Base-by-base conservation (phyloP, 2,329 filamentous ascomycete genomes). In the Annulohypoxylon truncatum region DNA sequence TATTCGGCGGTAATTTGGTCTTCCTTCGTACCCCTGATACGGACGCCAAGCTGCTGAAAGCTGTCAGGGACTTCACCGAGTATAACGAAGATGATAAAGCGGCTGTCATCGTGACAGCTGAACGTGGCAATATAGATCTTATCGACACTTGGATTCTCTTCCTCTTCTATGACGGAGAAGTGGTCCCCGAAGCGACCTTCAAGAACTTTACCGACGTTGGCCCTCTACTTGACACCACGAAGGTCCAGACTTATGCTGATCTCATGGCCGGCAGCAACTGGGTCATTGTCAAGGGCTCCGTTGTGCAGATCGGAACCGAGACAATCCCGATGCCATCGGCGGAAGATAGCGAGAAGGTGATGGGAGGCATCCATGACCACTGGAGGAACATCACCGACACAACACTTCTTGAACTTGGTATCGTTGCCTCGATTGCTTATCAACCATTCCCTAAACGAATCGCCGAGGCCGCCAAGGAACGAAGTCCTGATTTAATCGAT, bases 91-190 rank as follows among this genome's bases (percentile, higher is more conserved):
- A 90, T 67, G 79, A 84, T 68, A 87, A 87, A 73, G 88, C 87
- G 0, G 86, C 83, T 4, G 82, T 90, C 42, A 89, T 90, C 64
- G 78, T 85, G 28, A 89, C 86, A 0, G 81, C 82, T 3, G 81
- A 86, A 67, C 79, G 83, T 15, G 79, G 80, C 1, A 74, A 76
- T 2, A 73, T 82, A 5, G 77, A 80, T 26, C 68, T 82, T 1
- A 70, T 87, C 55, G 81, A 89, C 67, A 79, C 83, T 4, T 89
- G 86, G 85, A 82, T 87, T 63, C 77, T 90, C 62, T 89, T 90
- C 77, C 75, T 88, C 38, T 89, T 89, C 78, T 90, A 89, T 73
- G 85, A 90, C 73, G 88, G 85, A 2, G 79, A 81, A 0, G 74
- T 75, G 20, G 82, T 83, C 0, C 87, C 87, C 0, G 73, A 79